Evolutionary conservation across 1,139 yeast species (phyloP), one percentile per base, ranked within the genome.

Genomic region (Suhomyces bokatorum): DNA sequence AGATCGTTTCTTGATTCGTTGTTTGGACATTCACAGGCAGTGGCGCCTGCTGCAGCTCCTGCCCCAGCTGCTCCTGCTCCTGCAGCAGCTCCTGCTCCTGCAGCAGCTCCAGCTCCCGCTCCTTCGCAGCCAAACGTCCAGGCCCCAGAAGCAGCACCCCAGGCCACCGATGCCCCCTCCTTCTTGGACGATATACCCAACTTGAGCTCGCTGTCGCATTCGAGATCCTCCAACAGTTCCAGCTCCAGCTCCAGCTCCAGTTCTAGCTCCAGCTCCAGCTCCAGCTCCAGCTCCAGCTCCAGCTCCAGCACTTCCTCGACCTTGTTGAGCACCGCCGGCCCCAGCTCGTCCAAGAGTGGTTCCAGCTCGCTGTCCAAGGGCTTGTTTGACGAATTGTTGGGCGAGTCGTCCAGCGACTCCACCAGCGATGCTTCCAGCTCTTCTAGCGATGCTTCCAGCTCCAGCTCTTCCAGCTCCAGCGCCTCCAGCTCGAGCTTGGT

Each of bases 1-100:
- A 42, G 58, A 42, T 51, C 55, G 7, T 48, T 58, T 45, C 52
- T 62, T 14, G 54, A 51, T 35, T 47, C 47, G 20, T 50, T 55
- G 34, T 44, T 56, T 32, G 50, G 50, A 22, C 32, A 43, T 12
- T 15, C 46, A 22, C 28, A 38, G 13, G 41, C 47, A n/a, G 45
- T 47, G 15, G 16, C 45, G 3, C 47, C 45, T 10, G 37, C 46
- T 32, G 45, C 47, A n/a, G 29, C 43, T 29, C 38, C 34, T 27
- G 43, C 47, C 13, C 45, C 49, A 13, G 15, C 48, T 7, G 43
- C 47, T 15, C 45, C 49, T 14, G 15, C 48, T 7, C 47, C 45
- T 6, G 36, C 47, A 12, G 27, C 43, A 31, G 40, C 34, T 27
- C 39, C 47, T 10, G 42, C 42, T 8, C 27, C 47, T 20, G 45